Base-by-base conservation (phyloP, 2,329 filamentous ascomycete genomes). In the Cyclaneusma minus region DNA sequence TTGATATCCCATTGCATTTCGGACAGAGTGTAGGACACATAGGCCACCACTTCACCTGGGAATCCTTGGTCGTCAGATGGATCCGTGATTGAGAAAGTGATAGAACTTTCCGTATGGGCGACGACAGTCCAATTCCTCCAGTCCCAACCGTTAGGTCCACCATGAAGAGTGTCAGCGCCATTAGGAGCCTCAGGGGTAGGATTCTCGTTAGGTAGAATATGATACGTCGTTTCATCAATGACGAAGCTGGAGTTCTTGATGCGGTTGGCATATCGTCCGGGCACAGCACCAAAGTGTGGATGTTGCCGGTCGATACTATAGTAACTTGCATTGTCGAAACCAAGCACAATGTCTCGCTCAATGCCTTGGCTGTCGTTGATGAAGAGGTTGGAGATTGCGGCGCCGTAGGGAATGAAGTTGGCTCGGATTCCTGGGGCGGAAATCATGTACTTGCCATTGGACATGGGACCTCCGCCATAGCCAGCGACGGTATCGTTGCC, bases 181-280 rank as follows among this genome's bases (percentile, higher is more conserved):
- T 60, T 39, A 0, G 67, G 66, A 18, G 57, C 40, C 4, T 49
- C 55, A 3, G 49, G 28, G 1, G 60, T 64, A 2, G 62, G 59
- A 40, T 75, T 64, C 47, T 76, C 75, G 47, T 82, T 82, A 25
- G 72, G 55, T 19, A 54, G 41, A 29, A 78, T 52, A 33, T 73
- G 50, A 48, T 68, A 80, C 3, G 49, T 54, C 28, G 54, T 50
- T 27, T 71, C 74, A 37, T 80, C 75, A 30, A 82, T 68, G 32
- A 55, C 60, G 42, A 82, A 82, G 5, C 64, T 74, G 49, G 68
- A 73, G 57, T 84, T 83, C 59, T 69, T 71, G 58, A 84, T 84
- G 36, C 79, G 72, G 50, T 85, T 85, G 31, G 79, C 79, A 46
- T 85, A 85, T 29, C 79, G 71, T 24, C 77, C 78, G 1, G 76